Base-by-base conservation (phyloP, 2,329 filamentous ascomycete species). In the Coniosporium tulheliwenetii region DNA sequence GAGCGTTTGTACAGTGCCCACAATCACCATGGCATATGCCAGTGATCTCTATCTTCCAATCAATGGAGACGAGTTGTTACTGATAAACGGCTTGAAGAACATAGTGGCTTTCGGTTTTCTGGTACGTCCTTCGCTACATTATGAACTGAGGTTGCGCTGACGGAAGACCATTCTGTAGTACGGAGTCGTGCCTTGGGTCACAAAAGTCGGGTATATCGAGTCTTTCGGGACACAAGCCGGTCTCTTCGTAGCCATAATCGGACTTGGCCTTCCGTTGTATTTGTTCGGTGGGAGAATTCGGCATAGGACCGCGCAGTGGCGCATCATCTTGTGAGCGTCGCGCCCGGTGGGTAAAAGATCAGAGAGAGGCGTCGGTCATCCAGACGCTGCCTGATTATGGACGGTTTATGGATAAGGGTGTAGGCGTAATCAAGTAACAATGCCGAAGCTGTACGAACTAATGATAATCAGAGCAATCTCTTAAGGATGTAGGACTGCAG, bases 31-130 rank as follows among this genome's bases (percentile, higher is more conserved):
- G 61, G 62, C 62, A 5, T 68, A 68, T 44, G 62, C 66, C 8
- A 60, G 48, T 29, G 57, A 62, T 43, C 57, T 50, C 39, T 58
- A 58, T 37, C 39, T 61, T 14, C 55, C 57, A 8, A 52, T 62
- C 19, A 59, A 58, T 19, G 50, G 53, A 2, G 59, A 61, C 41
- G 57, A 58, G 2, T 44, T 62, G 15, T 43, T 61, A n/a, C 47
- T 61, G 5, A 54, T 61, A 10, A 59, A 61, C 37, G 58, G 58
- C 1, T 26, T 56, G 9, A 57, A 57, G 45, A 68, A 69, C 43
- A 58, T 69, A 26, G 62, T 67, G 5, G 63, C 64, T 4, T 70
- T 69, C 44, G 64, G 64, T 2, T 66, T 69, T 44, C 45, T 37
- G 19, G 19, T 26, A 26, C 3, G 19, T 26, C 7, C 19, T 26